A percentile compares a stretch with the other conserved stretches of the same genome.
phyloP scores from a whole-genome alignment of 495 filamentous ascomycete species.

The Xylaria palmicola region DNA sequence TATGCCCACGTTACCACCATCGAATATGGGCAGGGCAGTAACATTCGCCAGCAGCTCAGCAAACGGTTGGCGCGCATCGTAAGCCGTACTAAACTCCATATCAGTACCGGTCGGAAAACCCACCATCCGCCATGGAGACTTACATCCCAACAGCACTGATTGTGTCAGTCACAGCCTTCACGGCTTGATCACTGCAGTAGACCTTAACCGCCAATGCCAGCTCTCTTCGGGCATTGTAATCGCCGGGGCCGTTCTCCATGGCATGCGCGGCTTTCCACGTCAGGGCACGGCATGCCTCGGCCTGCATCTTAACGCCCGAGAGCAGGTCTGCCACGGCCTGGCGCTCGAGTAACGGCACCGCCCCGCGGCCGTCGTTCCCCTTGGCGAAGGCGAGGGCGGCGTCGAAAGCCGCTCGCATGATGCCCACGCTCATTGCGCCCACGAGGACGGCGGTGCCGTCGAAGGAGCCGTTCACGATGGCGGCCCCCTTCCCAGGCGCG shows the following conservation, averaged over 20 bases:
- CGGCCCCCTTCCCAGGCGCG: slow-evolving; percentile 37
- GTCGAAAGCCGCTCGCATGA: slow-evolving; percentile 56
- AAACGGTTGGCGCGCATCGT: slow-evolving; percentile 29
- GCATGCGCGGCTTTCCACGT: slow-evolving; percentile 52
- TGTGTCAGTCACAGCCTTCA: slow-evolving; percentile 46
- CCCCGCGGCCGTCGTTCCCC: slow-evolving; percentile 41
- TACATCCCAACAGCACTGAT: slow-evolving; percentile 52
- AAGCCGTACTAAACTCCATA: not conserved
- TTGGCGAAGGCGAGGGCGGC: slow-evolving; percentile 50
- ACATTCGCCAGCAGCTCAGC: slow-evolving; percentile 50
- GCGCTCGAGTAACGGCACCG: slow-evolving; percentile 41
- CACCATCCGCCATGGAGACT: slow-evolving; percentile 22
- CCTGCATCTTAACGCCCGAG: slow-evolving; percentile 53
- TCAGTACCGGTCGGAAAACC: not conserved
- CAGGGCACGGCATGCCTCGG: slow-evolving; percentile 50
- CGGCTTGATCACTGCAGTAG: slow-evolving; percentile 49
- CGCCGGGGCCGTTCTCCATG: slow-evolving; percentile 39
- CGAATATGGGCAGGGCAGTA: slow-evolving; percentile 52
- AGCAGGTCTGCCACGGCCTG: slow-evolving; percentile 53
- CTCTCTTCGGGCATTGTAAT: slow-evolving; percentile 43
- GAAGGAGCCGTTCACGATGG: slow-evolving; percentile 28
- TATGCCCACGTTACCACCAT: slow-evolving; percentile 58
- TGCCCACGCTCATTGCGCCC: slow-evolving; percentile 52
- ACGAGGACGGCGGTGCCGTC: slow-evolving; percentile 47
- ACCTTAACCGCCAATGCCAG: slow-evolving; percentile 52